These are phyloP conservation scores for Fusarium buharicum DNA, from an alignment of 2,329 filamentous ascomycete genomes.

Conservation along the genomic window DNA sequence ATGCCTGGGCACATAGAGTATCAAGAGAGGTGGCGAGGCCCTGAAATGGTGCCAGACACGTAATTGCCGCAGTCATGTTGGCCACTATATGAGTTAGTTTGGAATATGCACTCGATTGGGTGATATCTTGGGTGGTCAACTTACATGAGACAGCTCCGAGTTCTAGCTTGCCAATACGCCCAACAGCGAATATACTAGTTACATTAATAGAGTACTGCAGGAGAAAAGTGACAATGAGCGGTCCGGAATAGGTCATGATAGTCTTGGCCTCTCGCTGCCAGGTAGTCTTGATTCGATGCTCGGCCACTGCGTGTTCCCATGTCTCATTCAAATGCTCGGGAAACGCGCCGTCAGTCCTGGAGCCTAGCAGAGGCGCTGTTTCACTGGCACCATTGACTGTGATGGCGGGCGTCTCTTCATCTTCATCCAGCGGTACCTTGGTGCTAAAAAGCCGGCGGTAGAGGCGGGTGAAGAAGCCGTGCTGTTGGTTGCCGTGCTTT, in stretches of 20 bases:
- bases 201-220: conserved; percentile 89
- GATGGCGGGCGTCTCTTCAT: conserved; percentile 54
- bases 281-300: conserved; percentile 85
- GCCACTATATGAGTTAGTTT: conserved; percentile 49
- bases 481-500: conserved; percentile 58
- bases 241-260: conserved; percentile 75
- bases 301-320: conserved; percentile 86
- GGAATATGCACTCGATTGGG: background rate
- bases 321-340: conserved; percentile 72
- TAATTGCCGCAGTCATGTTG: conserved; percentile 84
- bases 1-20: conserved; percentile 93
- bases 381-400: conserved; percentile 53
- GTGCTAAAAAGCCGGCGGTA: conserved; percentile 67
- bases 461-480: conserved; percentile 52
- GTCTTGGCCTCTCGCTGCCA: conserved; percentile 92
- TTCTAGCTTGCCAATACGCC: conserved; percentile 74
- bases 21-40: conserved; percentile 91
- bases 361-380: conserved; percentile 54
- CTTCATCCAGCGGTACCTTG: conserved; percentile 53
- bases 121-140: conserved; percentile 19
- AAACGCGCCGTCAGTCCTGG: conserved; percentile 55
- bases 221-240: conserved; percentile 76
- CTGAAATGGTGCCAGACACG: conserved; percentile 79
- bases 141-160: conserved; percentile 57
- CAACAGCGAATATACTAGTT: conserved; percentile 81